Conservation (phyloP, 2,329 filamentous ascomycete genomes). For the Bimuria novae-zelandiae region DNA sequence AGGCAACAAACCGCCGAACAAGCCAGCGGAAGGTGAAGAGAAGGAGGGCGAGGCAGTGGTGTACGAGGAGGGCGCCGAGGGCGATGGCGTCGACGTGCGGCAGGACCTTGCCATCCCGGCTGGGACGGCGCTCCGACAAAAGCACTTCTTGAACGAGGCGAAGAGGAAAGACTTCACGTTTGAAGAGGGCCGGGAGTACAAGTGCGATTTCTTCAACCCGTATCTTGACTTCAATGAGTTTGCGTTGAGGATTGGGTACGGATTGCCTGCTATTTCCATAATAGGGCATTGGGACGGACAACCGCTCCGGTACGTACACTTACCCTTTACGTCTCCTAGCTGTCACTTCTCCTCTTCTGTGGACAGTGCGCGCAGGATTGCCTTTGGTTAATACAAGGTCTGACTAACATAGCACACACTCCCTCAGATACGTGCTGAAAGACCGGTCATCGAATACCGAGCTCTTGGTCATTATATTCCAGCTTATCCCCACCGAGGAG, state of each 20-base stretch:
- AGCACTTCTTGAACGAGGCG: constrained; percentile 62
- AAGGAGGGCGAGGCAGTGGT: constrained; percentile 66
- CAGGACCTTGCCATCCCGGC: constrained; percentile 47
- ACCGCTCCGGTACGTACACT: constrained; percentile 64
- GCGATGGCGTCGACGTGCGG: constrained; percentile 49
- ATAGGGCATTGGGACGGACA: constrained; percentile 83
- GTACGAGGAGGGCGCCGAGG: constrained; percentile 58
- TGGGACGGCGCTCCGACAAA: constrained; percentile 56
- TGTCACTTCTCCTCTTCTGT: no score
- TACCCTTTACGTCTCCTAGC: constrained; percentile 12
- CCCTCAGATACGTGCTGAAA: constrained; percentile 89
- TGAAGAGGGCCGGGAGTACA: constrained; percentile 65
- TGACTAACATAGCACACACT: constrained; percentile 70
- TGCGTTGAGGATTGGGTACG: constrained; percentile 58
- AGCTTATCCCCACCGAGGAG: constrained; percentile 71
- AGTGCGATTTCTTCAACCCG: constrained; percentile 83
- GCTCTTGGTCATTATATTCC: constrained; percentile 82
- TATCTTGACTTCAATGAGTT: constrained; percentile 88
- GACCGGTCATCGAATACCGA: constrained; percentile 73
- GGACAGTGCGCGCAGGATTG: no score
- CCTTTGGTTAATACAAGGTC: constrained; percentile 24
- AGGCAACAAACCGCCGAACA: constrained; percentile 55
- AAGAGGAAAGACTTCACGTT: constrained; percentile 64
- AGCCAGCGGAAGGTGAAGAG: constrained; percentile 57
- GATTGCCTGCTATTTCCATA: constrained; percentile 73